Evolutionary conservation across 169 alveolate genomes (phyloP).

Genomic region (Plasmodium berghei): DNA sequence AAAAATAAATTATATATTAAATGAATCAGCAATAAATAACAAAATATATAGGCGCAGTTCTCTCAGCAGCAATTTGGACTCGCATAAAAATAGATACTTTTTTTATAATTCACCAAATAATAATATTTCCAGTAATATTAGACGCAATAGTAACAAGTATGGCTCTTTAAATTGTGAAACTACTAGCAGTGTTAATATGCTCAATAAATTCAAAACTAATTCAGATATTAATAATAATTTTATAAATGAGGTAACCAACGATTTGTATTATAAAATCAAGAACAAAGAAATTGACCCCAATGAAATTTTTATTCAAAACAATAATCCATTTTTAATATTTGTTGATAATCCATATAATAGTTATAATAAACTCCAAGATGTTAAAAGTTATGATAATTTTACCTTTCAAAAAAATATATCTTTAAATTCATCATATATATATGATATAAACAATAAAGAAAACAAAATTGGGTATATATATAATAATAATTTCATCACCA

Average conservation of each 20-base stretch:
- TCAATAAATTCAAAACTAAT: too few relatives aligned
- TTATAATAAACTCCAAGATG: neutral
- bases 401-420: conserved; percentile 17
- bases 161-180: too few relatives aligned
- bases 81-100: conserved; percentile 12
- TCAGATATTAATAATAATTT: neutral
- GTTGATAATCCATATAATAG: too few relatives aligned
- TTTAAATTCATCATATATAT: neutral
- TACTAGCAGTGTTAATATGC: too few relatives aligned
- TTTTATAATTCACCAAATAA: conserved; percentile 5
- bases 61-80: neutral
- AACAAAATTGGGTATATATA: conserved; percentile 3
- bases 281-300: conserved; percentile 7
- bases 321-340: neutral
- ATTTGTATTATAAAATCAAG: conserved; percentile 11
- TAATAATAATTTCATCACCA: neutral
- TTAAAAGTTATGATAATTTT: neutral
- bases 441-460: neutral
- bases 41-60: neutral
- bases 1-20: conserved; percentile 6
- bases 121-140: neutral
- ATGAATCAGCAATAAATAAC: conserved; percentile 8
- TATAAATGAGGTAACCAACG: neutral
- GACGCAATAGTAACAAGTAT: neutral
- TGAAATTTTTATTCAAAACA: conserved; percentile 14